phyloP scores from a whole-genome alignment of 192 early-diverging fungal genomes.

The Mortierella claussenii region DNA sequence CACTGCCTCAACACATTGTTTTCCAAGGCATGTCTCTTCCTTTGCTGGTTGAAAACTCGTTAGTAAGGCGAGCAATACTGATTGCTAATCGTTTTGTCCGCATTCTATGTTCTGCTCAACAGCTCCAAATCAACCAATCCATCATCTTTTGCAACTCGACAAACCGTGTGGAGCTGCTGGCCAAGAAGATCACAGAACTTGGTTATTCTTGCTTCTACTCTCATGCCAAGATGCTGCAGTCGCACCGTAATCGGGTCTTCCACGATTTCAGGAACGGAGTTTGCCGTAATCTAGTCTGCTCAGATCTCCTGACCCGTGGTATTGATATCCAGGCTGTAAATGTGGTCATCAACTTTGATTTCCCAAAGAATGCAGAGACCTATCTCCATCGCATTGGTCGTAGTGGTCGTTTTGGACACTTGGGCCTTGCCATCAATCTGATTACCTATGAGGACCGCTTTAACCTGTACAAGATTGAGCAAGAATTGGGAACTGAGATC shows the following conservation, averaged over 20 bases:
- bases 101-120: conserved; percentile 4
- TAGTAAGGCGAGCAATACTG: no score
- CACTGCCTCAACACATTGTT: conserved; percentile 95
- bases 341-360: conserved; percentile 99
- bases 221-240: conserved; percentile 98
- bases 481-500: conserved; percentile 98
- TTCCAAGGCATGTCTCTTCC: conserved; percentile 73
- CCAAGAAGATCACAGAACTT: conserved; percentile 99
- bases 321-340: conserved; percentile 99
- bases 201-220: conserved; percentile 99
- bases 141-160: conserved; percentile 99
- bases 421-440: conserved; percentile 97
- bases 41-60: no score
- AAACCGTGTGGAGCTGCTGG: conserved; percentile 96
- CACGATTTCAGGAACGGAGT: conserved; percentile 99
- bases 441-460: conserved; percentile 98
- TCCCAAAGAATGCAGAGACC: conserved; percentile 99
- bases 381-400: conserved; percentile 99
- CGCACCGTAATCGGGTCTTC: conserved; percentile 98
- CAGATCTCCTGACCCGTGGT: conserved; percentile 96
- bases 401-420: conserved; percentile 95
- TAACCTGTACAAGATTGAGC: conserved; percentile 98
- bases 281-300: conserved; percentile 97
- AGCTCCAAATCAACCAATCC: conserved; percentile 99
- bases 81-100: no score